Evolutionary conservation across 2,329 filamentous ascomycete species (phyloP), one percentile per base, ranked within the genome.

Genomic region (Aspergillus hiratsukae): DNA sequence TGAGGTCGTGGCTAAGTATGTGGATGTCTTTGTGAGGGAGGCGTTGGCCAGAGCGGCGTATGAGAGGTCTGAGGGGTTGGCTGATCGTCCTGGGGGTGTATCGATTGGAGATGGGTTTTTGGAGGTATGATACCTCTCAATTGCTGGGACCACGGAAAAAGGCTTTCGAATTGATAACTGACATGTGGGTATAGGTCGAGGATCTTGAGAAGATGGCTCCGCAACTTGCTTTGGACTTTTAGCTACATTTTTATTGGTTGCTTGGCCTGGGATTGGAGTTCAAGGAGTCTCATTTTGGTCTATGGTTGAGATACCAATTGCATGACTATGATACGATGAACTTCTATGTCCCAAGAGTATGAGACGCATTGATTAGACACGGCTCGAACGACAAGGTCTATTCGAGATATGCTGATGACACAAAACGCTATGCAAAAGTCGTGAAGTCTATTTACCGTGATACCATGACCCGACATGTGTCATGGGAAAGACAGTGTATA

Each of bases 11-110:
- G 88, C 86, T 14, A 91, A 88, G 75, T 97, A 97, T 71, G 82
- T 97, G 73, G 91, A 97, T 73, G 84, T 93, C 0, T 97, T 97
- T 75, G 88, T 96, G 53, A 82, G 89, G 59, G 93, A 97, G 76
- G 90, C 91, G 1, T 86, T 97, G 69, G 90, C 91, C 17, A 77
- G 93, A 68, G 87, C 90, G 41, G 84, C 86, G 9, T 85, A 86
- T 57, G 88, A 90, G 78, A 87, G 87, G 69, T 78, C 72, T 43
- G 75, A 79, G 72, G 72, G 72, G 35, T 71, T 66, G 66, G 60
- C 67, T 61, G 48, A 67, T 41, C 63, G 64, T 53, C 23, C 37
- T 29, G 57, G 58, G 10, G 66, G 66, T 21, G 68, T 65, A 51
- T 60, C 79, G 31, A 80, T 66, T 50, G 66, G 57, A 9, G 71